Evolutionary conservation across 805 yeast genomes (phyloP).

Genomic region (Lipomyces yamanashiensis): DNA sequence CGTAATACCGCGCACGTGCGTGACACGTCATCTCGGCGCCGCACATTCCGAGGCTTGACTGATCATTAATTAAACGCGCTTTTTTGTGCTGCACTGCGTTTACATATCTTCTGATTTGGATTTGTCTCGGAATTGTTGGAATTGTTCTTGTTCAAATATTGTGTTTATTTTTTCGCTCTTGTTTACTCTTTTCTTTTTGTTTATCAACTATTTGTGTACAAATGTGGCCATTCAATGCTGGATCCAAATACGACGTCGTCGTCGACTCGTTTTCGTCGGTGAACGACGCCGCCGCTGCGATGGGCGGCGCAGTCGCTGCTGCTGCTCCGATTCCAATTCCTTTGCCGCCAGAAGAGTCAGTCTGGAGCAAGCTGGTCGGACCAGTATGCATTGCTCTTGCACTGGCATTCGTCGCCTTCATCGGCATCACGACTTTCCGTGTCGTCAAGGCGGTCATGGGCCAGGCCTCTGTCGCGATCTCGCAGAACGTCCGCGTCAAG

Average conservation of each 20-base stretch:
- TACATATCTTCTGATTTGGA: background rate
- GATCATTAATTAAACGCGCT: background rate
- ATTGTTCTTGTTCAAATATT: background rate
- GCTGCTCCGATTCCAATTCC: conserved; percentile 9
- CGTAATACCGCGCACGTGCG: background rate
- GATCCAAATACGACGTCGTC: background rate
- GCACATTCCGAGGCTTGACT: background rate
- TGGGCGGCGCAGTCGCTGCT: conserved; percentile 4
- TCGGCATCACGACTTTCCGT: conserved; percentile 1
- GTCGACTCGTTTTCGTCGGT: conserved; percentile 8
- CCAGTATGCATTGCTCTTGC: background rate
- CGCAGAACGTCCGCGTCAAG: background rate
- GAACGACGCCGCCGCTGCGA: conserved; percentile 8
- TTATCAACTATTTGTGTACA: background rate
- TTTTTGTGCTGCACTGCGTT: background rate
- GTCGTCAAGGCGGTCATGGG: conserved; percentile 7
- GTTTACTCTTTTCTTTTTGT: background rate
- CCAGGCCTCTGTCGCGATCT: background rate
- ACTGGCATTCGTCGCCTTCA: background rate
- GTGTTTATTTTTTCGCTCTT: background rate
- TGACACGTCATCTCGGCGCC: background rate
- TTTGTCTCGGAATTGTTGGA: too few species aligned
- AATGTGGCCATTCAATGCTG: conserved; percentile 7
- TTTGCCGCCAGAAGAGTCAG: background rate
- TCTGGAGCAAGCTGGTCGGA: conserved; percentile 6